A percentile compares a stretch with the other conserved stretches of the same genome.
Evolutionary conservation across 1,284 basidiomycete species (phyloP).

Genomic region (Amylostereum areolatum): DNA sequence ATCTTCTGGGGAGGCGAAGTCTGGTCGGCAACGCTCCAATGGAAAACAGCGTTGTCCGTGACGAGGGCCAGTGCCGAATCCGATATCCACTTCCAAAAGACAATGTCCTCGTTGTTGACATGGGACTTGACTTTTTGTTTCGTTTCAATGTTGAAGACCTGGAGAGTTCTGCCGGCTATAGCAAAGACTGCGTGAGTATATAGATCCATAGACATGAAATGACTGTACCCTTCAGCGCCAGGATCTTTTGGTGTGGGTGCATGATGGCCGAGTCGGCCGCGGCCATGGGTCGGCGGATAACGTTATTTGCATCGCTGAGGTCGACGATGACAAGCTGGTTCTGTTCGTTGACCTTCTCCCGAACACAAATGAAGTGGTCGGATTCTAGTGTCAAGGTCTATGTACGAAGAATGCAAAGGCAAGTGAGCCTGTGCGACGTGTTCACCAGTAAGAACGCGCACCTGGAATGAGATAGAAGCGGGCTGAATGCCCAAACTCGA

Average conservation of each 20-base stretch:
- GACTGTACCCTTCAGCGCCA: slow-evolving; percentile 84
- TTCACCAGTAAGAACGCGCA: slow-evolving; percentile 29
- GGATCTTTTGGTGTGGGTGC: slow-evolving; percentile 96
- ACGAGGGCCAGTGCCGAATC: slow-evolving; percentile 92
- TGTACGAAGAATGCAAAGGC: not conserved
- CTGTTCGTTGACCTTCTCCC: slow-evolving; percentile 85
- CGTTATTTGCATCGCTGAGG: slow-evolving; percentile 92
- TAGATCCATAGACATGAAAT: not conserved
- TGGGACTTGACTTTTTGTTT: slow-evolving; percentile 99
- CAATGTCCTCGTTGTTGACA: slow-evolving; percentile 89
- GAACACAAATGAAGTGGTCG: slow-evolving; percentile 94
- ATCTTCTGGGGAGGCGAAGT: slow-evolving; percentile 82
- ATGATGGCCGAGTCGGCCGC: slow-evolving; percentile 98
- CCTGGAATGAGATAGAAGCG: slow-evolving; percentile 96
- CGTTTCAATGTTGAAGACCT: slow-evolving; percentile 97
- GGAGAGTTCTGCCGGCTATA: slow-evolving; percentile 87
- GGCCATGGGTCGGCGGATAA: slow-evolving; percentile 94
- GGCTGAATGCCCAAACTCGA: slow-evolving; percentile 96
- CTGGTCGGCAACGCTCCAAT: slow-evolving; percentile 82
- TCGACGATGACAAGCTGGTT: slow-evolving; percentile 98
- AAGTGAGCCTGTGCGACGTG: slow-evolving; percentile 17
- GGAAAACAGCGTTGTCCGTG: slow-evolving; percentile 90
- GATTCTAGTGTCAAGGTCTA: slow-evolving; percentile 92
- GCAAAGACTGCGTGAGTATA: slow-evolving; percentile 1
- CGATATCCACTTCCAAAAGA: slow-evolving; percentile 99